Conservation (phyloP, 2,329 filamentous ascomycete genomes). For the Tolypocladium guangdongense region DNA sequence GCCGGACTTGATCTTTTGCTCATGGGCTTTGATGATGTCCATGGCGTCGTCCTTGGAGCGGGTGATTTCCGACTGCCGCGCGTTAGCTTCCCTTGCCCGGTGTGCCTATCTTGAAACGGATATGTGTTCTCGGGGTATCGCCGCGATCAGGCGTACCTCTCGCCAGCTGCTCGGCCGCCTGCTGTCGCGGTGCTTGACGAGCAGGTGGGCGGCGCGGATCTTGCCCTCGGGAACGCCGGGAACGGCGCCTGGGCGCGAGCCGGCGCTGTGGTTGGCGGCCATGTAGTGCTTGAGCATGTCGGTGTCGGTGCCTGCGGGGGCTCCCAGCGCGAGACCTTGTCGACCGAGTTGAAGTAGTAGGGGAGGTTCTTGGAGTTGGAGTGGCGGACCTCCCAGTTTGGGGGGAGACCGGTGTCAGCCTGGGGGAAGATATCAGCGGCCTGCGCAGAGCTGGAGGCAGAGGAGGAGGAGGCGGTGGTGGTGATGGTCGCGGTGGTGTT, state of each 20-base stretch:
- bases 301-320: constrained; percentile 76
- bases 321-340: constrained; percentile 91
- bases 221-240: constrained; percentile 53
- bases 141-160: constrained; percentile 37
- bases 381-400: constrained; percentile 90
- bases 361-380: constrained; percentile 98
- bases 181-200: constrained; percentile 88
- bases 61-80: constrained; percentile 61
- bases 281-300: constrained; percentile 93
- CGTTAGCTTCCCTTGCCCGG: not conserved
- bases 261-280: constrained; percentile 68
- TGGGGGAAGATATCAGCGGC: constrained; percentile 16
- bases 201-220: constrained; percentile 84
- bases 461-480: not conserved
- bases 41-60: constrained; percentile 79
- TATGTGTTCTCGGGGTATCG: too few relatives aligned
- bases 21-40: constrained; percentile 63
- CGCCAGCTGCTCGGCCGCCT: constrained; percentile 88
- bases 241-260: constrained; percentile 28
- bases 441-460: not conserved
- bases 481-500: not conserved
- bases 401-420: constrained; percentile 70
- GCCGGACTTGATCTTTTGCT: constrained; percentile 64
- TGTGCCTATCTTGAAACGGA: too few relatives aligned
- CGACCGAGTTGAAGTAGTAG: constrained; percentile 89